These are phyloP conservation scores for Moniliophthora roreri DNA, from an alignment of 1,284 basidiomycete genomes.

Conservation along the genomic window DNA sequence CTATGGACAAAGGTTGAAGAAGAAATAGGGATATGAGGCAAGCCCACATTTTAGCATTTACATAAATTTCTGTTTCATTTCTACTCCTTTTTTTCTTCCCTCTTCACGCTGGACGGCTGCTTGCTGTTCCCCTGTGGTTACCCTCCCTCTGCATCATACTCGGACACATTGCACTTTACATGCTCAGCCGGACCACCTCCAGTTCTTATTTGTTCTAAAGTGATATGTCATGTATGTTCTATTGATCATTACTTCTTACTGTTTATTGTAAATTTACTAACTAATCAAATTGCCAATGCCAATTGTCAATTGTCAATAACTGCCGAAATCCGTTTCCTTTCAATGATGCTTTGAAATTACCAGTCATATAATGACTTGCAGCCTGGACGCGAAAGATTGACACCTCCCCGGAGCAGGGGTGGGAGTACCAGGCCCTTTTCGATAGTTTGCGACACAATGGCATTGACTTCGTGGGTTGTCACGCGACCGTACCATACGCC, in stretches of 20 bases:
- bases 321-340: too few relatives aligned
- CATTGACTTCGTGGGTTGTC: slow-evolving; percentile 82
- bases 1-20: too few relatives aligned
- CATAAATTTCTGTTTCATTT: too few relatives aligned
- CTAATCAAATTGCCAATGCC: too few relatives aligned
- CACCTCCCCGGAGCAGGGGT: slow-evolving; percentile 78
- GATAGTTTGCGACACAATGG: slow-evolving; percentile 86
- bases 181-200: too few relatives aligned
- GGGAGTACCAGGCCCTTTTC: slow-evolving; percentile 81
- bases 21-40: too few relatives aligned
- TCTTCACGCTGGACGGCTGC: background rate
- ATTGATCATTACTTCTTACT: background rate
- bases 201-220: too few relatives aligned
- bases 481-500: slow-evolving; percentile 95
- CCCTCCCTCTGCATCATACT: background rate
- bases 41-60: too few relatives aligned
- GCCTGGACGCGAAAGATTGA: slow-evolving; percentile 70
- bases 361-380: slow-evolving; percentile 71
- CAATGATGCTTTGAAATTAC: too few relatives aligned
- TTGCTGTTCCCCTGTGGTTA: background rate
- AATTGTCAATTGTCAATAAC: too few relatives aligned
- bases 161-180: too few relatives aligned
- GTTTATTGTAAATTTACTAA: background rate
- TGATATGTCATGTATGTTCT: background rate
- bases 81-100: too few relatives aligned